Base-by-base conservation (phyloP, 2,329 filamentous ascomycete species). In the Ceratocystis papillata region DNA sequence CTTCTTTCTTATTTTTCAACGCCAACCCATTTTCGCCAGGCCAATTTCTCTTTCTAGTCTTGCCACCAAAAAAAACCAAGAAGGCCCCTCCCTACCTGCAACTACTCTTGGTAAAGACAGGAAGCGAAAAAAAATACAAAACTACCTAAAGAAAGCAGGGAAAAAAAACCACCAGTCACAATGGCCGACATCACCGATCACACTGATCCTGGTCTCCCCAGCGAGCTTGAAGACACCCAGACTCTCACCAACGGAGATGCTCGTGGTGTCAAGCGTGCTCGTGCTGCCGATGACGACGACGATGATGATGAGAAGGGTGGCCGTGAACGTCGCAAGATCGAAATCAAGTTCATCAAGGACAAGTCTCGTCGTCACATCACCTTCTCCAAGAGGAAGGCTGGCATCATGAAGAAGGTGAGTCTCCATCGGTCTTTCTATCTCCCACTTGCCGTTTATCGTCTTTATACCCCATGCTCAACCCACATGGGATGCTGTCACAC, bases 331-430 rank as follows among this genome's bases (percentile, higher is more conserved):
- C 87, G 94, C 80, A 99, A 99, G 88, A 99, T 99, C 74, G 94
- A 99, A 79, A 99, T 99, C 81, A 99, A 99, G 84, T 99, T 99
- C 80, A 99, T 99, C 78, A 93, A 92, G 78, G 94, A 99, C 80
- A 99, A 99, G 82, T 97, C 93, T 79, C 91, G 94, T 79, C 89
- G 94, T 70, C 94, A 99, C 81, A 99, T 97, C 76, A 97, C 94
- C 73, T 97, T 99, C 78, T 97, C 93, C 72, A 99, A 99, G 86
- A 90, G 94, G 77, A 99, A 99, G 82, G 94, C 94, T 66, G 94
- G 94, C 73, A 97, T 99, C 78, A 97, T 99, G 94, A 97, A 99
- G 84, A 97, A 97, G 91, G 94, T 96, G 76, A 72, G 86, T 81
- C 20, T 30, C 12, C 1, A 25, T 25, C 22, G 48, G 22, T 15